Conservation (phyloP, 1,139 yeast genomes). For the Yamadazyma diospyri region DNA sequence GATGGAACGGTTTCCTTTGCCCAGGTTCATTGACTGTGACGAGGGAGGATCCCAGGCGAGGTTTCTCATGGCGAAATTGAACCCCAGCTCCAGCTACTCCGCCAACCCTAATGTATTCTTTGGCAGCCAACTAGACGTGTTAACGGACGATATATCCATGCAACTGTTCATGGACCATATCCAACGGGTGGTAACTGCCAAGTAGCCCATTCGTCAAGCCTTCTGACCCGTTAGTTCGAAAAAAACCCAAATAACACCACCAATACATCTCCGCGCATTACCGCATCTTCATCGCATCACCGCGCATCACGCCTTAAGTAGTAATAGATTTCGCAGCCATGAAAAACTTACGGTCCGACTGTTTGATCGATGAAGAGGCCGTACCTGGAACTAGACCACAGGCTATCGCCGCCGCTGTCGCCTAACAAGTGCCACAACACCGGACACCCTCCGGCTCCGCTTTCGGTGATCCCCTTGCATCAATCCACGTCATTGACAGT, state of each 20-base stretch:
- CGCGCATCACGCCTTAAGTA: too few species aligned
- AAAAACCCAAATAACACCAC: neutral
- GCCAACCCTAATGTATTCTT: conserved; percentile 33
- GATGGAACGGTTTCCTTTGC: conserved; percentile 68
- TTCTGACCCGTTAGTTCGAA: neutral
- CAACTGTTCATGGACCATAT: conserved; percentile 66
- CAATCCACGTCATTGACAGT: conserved; percentile 4
- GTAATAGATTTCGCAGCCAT: conserved; percentile 1
- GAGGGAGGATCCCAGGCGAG: conserved; percentile 80
- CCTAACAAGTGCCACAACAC: conserved; percentile 9
- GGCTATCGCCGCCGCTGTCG: conserved; percentile 10
- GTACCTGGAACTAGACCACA: conserved; percentile 2
- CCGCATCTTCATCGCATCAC: too few species aligned
- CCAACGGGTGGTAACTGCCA: conserved; percentile 31
- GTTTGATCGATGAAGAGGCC: conserved; percentile 11
- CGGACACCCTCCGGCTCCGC: conserved; percentile 5
- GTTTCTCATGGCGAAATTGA: conserved; percentile 68
- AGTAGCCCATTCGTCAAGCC: conserved; percentile 7
- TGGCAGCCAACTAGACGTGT: conserved; percentile 36
- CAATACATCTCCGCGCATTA: neutral
- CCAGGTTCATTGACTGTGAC: conserved; percentile 69
- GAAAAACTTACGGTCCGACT: too few species aligned
- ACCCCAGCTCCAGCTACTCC: conserved; percentile 65
- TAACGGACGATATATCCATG: conserved; percentile 69
- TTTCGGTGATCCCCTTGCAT: conserved; percentile 6